Base-by-base conservation (phyloP, 805 yeast genomes). In the Candida khao-thaluensis region DNA sequence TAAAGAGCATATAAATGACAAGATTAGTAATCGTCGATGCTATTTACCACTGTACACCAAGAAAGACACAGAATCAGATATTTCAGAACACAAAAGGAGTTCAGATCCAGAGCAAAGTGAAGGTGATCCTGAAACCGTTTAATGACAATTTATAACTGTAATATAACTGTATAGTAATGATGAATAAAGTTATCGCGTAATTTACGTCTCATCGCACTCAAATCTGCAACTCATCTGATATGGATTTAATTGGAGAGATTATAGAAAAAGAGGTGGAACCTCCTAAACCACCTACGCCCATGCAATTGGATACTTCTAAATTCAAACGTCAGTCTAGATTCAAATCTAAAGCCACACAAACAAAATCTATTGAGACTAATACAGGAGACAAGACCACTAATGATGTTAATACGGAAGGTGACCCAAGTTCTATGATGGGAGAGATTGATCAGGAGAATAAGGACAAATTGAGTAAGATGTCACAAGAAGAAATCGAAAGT, bases 361-460 rank as follows among this genome's bases (percentile, higher is more conserved):
- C 18, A n/a, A 50, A 60, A 8, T 38, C 46, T 6, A 26, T 24
- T 21, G 3, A 16, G 21, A 30, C 18, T 18, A 21, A 5, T 20
- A 18, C 17, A 10, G 26, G 14, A 7, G 16, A 3, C n/a, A 28
- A 12, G 5, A 14, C 17, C 15, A 23, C n/a, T 7, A 11, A 12
- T 5, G 16, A 18, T 10, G 30, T 24, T 3, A 9, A 4, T 26
- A 14, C 5, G 3, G 38, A 27, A 18, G 3, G 12, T 9, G 23
- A 36, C 21, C 23, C 27, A 7, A 8, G 11, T 15, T 0, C 40
- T 14, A 95, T 85, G 49, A 77, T 83, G 0, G 90, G 84, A 47
- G 73, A 77, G 53, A 86, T 89, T 16, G 91, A 87, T 56, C 56
- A 74, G 40, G 95, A 89, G 53, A 90, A 88, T 57, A 58, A 85